A percentile compares a stretch with the other conserved stretches of the same genome.
These are phyloP conservation scores for Rhynchosporium graminicola DNA, from an alignment of 2,329 filamentous ascomycete genomes.

Conservation along the genomic window DNA sequence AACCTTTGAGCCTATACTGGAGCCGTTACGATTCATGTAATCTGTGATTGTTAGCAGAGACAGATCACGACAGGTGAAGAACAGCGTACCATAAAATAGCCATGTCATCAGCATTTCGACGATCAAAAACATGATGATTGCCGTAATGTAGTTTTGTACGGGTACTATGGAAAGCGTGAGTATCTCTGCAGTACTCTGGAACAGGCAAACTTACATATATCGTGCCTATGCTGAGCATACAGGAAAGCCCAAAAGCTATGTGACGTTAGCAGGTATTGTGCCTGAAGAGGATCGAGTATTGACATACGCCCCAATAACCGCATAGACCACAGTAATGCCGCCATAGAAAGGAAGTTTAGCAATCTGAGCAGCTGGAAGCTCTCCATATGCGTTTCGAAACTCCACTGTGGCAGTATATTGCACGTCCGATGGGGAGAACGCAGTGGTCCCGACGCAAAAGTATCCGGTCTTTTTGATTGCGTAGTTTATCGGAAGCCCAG, in stretches of 20 bases:
- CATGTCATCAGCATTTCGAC: constrained; percentile 98
- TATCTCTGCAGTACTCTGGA: constrained; percentile 9
- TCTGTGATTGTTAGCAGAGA: constrained; percentile 56
- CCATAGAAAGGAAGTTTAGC: constrained; percentile 97
- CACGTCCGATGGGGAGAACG: constrained; percentile 58
- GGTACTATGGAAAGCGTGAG: constrained; percentile 62
- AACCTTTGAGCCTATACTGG: constrained; percentile 79
- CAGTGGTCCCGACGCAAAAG: constrained; percentile 85
- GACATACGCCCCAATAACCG: constrained; percentile 71
- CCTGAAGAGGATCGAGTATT: background rate
- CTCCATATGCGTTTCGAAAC: constrained; percentile 94
- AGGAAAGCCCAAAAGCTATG: constrained; percentile 85
- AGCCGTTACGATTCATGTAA: constrained; percentile 87
- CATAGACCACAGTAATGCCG: constrained; percentile 90
- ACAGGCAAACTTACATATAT: constrained; percentile 66
- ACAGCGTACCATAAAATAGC: constrained; percentile 80
- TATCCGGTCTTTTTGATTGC: constrained; percentile 88
- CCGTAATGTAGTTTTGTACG: constrained; percentile 98
- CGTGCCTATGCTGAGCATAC: constrained; percentile 89
- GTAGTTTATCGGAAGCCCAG: constrained; percentile 72
- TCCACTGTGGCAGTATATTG: constrained; percentile 82
- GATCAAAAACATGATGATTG: constrained; percentile 90
- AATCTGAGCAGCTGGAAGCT: constrained; percentile 92
- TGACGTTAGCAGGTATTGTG: constrained; percentile 12
- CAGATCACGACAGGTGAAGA: background rate